Base-by-base conservation (phyloP, 805 yeast species). In the Kuraishia piskuri region DNA sequence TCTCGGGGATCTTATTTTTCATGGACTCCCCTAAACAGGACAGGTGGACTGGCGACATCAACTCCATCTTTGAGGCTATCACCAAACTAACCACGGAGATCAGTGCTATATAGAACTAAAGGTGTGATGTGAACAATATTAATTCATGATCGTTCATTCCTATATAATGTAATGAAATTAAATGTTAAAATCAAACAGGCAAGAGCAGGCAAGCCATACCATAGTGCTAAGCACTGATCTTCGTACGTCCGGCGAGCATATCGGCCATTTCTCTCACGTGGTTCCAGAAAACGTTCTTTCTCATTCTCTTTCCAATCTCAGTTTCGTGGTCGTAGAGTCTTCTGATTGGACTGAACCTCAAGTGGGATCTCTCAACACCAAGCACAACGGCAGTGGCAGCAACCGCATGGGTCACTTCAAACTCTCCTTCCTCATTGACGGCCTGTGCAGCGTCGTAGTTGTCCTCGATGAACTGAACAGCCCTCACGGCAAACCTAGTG, bases 301-400 rank as follows among this genome's bases (percentile, higher is more conserved):
- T 96, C 80, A 94, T 84, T 76, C 99, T 86, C 68, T 75, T 80
- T 22, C 71, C 75, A 40, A 88, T 67, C 61, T 88, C 90, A 19
- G 98, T 90, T 70, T 94, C 98, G 65, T 74, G 85, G 65, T 91
- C 96, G 71, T 88, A 91, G 59, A 92, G 76, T 55, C 78, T 79
- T 66, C 88, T 78, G 54, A 94, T 79, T 9, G 94, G 75, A 10
- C 88, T 77, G 73, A 88, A 90, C 55, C 70, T 79, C 63, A 92
- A 74, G 63, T 86, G 88, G 14, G 95, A 83, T 50, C 88, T 81
- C 65, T 82, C 80, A 57, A 90, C 80, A 62, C 98, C 97, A 57
- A 92, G 71, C 22, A 92, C 96, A 45, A 86, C 80, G 20, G 95
- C 90, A 49, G 95, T 85, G 2, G 65, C 74, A 26, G 71, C 55